These are phyloP conservation scores for Vaccinium macrocarpon DNA, from an alignment of 148 eudicot genomes.

Conservation along the genomic window DNA sequence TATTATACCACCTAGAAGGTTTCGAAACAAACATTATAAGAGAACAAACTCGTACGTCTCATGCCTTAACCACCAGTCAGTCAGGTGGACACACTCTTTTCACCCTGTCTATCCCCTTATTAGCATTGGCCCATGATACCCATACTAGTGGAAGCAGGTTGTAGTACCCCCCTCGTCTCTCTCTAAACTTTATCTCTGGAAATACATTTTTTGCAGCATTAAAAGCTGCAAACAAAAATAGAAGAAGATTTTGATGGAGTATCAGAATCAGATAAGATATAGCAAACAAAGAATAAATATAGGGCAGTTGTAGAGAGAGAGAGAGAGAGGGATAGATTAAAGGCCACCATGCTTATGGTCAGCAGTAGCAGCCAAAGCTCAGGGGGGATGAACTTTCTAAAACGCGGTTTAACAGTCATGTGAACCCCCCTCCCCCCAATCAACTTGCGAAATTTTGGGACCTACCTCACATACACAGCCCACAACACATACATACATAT, in stretches of 20 bases:
- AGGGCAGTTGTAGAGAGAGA: neutral
- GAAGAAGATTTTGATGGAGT: neutral
- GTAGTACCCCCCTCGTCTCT: neutral
- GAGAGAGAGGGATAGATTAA: neutral
- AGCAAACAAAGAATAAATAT: neutral
- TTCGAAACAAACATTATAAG: no score
- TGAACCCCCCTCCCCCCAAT: slow-evolving; percentile 10
- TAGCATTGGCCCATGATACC: slow-evolving; percentile 1
- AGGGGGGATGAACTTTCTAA: slow-evolving; percentile 49
- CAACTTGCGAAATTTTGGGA: slow-evolving; percentile 12
- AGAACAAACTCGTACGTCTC: no score
- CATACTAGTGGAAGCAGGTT: slow-evolving; percentile 1
- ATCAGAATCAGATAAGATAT: neutral
- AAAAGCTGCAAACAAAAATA: neutral
- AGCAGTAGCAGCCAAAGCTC: slow-evolving; percentile 30
- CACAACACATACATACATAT: neutral
- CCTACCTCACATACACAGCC: slow-evolving; percentile 18
- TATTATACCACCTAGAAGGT: no score
- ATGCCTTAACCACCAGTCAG: no score
- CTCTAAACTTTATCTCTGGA: neutral
- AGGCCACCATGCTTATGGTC: slow-evolving; percentile 32
- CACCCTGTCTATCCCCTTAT: neutral
- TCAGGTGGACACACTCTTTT: neutral
- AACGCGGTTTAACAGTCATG: slow-evolving; percentile 14
- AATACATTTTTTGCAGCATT: neutral